A percentile compares a stretch with the other conserved stretches of the same genome.
phyloP scores from a whole-genome alignment of 345 rosid species.

The Gossypium rotundifolium region DNA sequence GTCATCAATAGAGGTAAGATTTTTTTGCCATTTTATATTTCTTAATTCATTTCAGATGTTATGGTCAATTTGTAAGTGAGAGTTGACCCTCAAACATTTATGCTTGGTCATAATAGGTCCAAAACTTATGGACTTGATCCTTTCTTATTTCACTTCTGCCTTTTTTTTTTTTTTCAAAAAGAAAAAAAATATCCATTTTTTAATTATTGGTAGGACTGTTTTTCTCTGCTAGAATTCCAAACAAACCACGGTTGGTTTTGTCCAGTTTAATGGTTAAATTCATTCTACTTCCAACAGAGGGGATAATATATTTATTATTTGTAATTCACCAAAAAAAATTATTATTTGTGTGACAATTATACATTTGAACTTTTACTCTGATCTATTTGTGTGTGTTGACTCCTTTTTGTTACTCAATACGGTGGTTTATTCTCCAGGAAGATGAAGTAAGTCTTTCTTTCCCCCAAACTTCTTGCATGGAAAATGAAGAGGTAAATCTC shows the following conservation, averaged over 20 bases:
- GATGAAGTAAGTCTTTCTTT: conserved; percentile 52
- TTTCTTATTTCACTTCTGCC: background rate
- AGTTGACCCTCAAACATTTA: background rate
- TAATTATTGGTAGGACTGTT: no score
- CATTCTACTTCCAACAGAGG: no score
- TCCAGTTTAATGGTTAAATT: no score
- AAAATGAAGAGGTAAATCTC: conserved; percentile 44
- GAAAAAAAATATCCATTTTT: no score
- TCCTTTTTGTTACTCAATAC: background rate
- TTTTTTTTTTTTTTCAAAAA: no score
- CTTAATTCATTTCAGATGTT: background rate
- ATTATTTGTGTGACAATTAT: background rate
- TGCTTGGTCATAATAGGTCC: background rate
- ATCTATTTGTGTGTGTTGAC: background rate
- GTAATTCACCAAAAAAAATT: no score
- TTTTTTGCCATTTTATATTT: background rate
- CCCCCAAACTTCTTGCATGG: conserved; percentile 37
- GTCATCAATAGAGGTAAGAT: conserved; percentile 66
- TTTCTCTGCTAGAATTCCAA: no score
- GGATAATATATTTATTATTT: background rate
- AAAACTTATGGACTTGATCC: background rate
- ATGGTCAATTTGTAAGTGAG: background rate
- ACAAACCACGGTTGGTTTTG: no score
- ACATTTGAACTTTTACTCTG: background rate
- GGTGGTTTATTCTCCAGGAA: conserved; percentile 39